phyloP scores from a whole-genome alignment of 495 filamentous ascomycete species.

The Trichoderma asperelloides region DNA sequence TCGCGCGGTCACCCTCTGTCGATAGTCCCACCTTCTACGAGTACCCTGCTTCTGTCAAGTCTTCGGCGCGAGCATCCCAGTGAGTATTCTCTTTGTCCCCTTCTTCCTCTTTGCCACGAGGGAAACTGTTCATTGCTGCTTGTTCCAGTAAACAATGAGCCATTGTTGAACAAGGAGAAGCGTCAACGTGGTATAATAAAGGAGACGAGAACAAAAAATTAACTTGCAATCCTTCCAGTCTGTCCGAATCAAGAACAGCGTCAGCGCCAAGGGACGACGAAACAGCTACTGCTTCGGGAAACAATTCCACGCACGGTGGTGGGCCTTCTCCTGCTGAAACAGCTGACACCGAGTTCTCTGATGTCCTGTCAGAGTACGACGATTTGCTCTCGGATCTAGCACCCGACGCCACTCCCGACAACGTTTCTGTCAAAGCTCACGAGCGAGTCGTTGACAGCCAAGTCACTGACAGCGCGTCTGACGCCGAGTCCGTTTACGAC shows the following conservation, averaged over 20 bases:
- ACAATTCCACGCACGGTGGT: not conserved
- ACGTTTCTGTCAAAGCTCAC: slow-evolving; percentile 15
- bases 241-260: not conserved
- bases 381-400: slow-evolving; percentile 6
- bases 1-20: slow-evolving; percentile 40
- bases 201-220: not conserved
- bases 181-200: not conserved
- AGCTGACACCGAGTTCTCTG: slow-evolving; percentile 4
- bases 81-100: not conserved
- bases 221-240: not conserved
- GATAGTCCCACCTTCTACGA: slow-evolving; percentile 52
- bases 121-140: slow-evolving; percentile 15
- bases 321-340: not conserved
- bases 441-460: slow-evolving; percentile 28
- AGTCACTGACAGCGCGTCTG: slow-evolving; percentile 25
- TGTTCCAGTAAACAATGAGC: slow-evolving; percentile 19
- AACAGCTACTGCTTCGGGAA: not conserved
- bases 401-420: slow-evolving; percentile 11
- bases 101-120: slow-evolving; percentile 19
- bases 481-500: slow-evolving; percentile 23
- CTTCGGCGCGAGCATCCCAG: not conserved
- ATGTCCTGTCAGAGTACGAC: slow-evolving; percentile 1
- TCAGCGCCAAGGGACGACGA: slow-evolving; percentile 2
- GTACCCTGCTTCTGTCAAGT: slow-evolving; percentile 25
- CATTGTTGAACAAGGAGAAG: slow-evolving; percentile 15